phyloP scores from a whole-genome alignment of 2,329 filamentous ascomycete species.

The Curvularia lunata region DNA sequence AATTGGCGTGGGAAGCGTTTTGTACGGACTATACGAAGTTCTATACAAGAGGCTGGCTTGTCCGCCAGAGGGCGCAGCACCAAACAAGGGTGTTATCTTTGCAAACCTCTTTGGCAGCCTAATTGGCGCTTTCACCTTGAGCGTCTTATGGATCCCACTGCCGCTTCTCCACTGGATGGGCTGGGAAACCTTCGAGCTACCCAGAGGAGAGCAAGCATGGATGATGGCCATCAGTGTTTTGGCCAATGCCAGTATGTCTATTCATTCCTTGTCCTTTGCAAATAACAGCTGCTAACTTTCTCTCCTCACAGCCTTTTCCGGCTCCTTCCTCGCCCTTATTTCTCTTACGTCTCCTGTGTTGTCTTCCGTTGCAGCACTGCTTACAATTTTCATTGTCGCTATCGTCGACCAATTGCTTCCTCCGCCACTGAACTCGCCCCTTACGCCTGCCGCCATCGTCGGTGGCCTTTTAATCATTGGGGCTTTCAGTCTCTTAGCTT shows the following conservation, averaged over 20 bases:
- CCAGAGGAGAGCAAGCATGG: conserved; percentile 76
- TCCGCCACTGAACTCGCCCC: conserved; percentile 67
- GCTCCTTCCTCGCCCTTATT: conserved; percentile 91
- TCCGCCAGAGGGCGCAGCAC: conserved; percentile 84
- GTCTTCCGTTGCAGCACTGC: conserved; percentile 86
- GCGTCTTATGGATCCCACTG: conserved; percentile 89
- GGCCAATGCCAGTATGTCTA: conserved; percentile 76
- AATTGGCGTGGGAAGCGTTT: conserved; percentile 86
- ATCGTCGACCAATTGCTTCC: conserved; percentile 88
- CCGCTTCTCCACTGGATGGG: conserved; percentile 81
- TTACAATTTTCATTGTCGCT: conserved; percentile 97
- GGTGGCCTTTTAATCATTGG: conserved; percentile 88
- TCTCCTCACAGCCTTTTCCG: conserved; percentile 70
- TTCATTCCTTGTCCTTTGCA: background rate
- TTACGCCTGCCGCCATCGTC: conserved; percentile 75
- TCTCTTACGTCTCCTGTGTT: conserved; percentile 91
- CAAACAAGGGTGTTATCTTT: conserved; percentile 92
- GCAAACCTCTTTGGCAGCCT: conserved; percentile 89
- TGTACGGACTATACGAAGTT: conserved; percentile 97
- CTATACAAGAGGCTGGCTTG: conserved; percentile 93
- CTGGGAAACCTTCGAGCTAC: conserved; percentile 82
- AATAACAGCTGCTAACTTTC: conserved; percentile 15
- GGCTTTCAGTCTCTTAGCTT: conserved; percentile 86
- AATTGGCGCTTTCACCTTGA: conserved; percentile 84
- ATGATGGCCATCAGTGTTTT: conserved; percentile 81